Evolutionary conservation across 73 alveolate species (phyloP).

Genomic region (Tetrahymena malaccensis): DNA sequence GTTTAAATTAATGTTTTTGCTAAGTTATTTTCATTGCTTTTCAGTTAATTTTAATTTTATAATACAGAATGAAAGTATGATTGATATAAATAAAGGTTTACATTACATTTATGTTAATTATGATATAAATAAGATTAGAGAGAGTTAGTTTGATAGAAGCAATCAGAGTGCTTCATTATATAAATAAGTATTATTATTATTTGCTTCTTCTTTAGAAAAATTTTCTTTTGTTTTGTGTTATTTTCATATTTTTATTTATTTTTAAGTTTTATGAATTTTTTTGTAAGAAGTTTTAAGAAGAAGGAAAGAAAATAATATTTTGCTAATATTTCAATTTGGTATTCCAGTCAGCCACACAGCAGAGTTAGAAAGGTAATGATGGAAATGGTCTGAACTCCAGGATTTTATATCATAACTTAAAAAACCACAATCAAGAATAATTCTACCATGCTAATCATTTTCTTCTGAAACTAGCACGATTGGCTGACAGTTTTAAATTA

Average conservation of each 20-base stretch:
- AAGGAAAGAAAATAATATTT: neutral
- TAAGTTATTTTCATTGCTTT: too few species aligned
- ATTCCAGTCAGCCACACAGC: neutral
- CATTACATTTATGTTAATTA: neutral
- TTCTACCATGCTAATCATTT: neutral
- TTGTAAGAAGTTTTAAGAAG: neutral
- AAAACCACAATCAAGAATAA: neutral
- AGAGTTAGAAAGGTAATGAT: neutral
- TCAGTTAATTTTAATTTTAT: too few species aligned
- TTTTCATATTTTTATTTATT: neutral
- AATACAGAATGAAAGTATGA: neutral
- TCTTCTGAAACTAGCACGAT: neutral
- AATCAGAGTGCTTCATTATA: neutral
- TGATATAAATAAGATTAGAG: neutral
- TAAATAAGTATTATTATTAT: neutral
- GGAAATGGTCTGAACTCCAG: neutral
- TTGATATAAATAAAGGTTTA: neutral
- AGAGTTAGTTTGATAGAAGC: neutral
- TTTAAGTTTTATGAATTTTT: neutral
- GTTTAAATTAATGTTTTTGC: too few species aligned
- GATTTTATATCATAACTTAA: neutral
- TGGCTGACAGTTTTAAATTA: neutral
- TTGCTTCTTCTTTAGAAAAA: neutral
- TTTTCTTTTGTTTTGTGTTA: neutral
- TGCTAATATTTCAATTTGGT: neutral